phyloP scores from a whole-genome alignment of 2,329 filamentous ascomycete genomes.

The Neopestalotiopsis clavispora region DNA sequence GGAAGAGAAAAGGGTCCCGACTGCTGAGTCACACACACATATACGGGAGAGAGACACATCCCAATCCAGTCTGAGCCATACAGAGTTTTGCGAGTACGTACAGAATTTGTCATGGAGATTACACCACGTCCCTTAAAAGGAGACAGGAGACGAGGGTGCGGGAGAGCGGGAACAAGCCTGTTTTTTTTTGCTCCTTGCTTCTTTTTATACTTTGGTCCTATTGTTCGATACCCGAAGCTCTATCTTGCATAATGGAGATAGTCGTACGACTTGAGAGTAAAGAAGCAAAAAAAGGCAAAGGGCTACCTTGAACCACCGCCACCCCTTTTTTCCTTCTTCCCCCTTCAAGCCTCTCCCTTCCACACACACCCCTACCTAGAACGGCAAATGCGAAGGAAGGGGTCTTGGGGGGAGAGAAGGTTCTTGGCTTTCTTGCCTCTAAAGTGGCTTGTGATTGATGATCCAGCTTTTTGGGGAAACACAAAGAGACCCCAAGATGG shows the following conservation, averaged over 20 bases:
- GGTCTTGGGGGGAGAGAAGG: neutral
- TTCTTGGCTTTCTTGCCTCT: too few relatives aligned
- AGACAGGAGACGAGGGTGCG: neutral
- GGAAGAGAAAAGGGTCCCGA: too few relatives aligned
- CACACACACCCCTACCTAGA: too few relatives aligned
- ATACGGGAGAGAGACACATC: too few relatives aligned
- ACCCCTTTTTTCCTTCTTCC: neutral
- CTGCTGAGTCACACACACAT: neutral
- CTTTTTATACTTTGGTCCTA: neutral
- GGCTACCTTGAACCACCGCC: neutral
- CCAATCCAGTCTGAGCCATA: too few relatives aligned
- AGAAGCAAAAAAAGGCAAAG: neutral
- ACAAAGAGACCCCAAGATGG: neutral
- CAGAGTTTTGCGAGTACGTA: too few relatives aligned
- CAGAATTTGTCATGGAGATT: too few relatives aligned
- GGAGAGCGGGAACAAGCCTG: neutral
- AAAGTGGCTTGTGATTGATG: neutral
- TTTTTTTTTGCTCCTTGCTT: neutral
- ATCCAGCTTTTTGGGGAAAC: neutral
- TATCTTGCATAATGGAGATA: conserved; percentile 9
- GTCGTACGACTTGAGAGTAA: neutral
- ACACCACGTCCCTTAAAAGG: neutral
- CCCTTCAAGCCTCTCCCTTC: neutral
- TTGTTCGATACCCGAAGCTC: conserved; percentile 12
- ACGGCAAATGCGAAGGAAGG: too few relatives aligned